phyloP scores from a whole-genome alignment of 2,329 filamentous ascomycete species.

The Phyllachora maydis region DNA sequence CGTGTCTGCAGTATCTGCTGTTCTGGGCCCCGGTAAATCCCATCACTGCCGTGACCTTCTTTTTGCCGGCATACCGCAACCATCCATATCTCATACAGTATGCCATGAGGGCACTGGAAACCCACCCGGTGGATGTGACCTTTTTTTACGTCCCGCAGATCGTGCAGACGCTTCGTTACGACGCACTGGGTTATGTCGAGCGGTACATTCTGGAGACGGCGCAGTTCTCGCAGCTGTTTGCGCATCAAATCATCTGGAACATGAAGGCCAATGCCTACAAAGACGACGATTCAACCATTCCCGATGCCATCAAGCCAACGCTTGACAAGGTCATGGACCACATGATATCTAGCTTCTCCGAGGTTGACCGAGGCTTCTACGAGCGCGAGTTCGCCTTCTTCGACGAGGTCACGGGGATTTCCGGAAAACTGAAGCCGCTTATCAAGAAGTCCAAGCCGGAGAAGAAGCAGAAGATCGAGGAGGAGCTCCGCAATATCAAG shows the following conservation, averaged over 20 bases:
- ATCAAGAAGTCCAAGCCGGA: slow-evolving; percentile 86
- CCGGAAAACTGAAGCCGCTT: slow-evolving; percentile 82
- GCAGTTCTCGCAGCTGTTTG: slow-evolving; percentile 93
- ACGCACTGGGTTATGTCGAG: slow-evolving; percentile 83
- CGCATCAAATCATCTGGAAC: slow-evolving; percentile 99
- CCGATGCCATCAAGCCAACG: slow-evolving; percentile 81
- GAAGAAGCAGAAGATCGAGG: slow-evolving; percentile 98
- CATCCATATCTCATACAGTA: slow-evolving; percentile 92
- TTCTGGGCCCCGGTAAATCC: slow-evolving; percentile 91
- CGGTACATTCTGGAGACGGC: slow-evolving; percentile 93
- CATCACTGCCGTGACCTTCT: slow-evolving; percentile 81
- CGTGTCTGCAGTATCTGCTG: slow-evolving; percentile 46
- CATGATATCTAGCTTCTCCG: slow-evolving; percentile 65
- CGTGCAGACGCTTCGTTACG: slow-evolving; percentile 85
- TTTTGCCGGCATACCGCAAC: slow-evolving; percentile 75
- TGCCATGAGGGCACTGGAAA: slow-evolving; percentile 85
- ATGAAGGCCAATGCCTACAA: slow-evolving; percentile 99
- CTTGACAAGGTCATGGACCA: slow-evolving; percentile 77
- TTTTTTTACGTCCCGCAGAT: slow-evolving; percentile 99
- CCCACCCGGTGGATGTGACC: slow-evolving; percentile 85
- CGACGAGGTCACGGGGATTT: slow-evolving; percentile 85
- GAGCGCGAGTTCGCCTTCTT: slow-evolving; percentile 97
- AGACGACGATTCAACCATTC: slow-evolving; percentile 78
- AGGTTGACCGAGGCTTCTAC: slow-evolving; percentile 66
- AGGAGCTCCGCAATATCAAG: slow-evolving; percentile 91